phyloP scores from a whole-genome alignment of 805 yeast genomes.

The Yarrowia sp. region DNA sequence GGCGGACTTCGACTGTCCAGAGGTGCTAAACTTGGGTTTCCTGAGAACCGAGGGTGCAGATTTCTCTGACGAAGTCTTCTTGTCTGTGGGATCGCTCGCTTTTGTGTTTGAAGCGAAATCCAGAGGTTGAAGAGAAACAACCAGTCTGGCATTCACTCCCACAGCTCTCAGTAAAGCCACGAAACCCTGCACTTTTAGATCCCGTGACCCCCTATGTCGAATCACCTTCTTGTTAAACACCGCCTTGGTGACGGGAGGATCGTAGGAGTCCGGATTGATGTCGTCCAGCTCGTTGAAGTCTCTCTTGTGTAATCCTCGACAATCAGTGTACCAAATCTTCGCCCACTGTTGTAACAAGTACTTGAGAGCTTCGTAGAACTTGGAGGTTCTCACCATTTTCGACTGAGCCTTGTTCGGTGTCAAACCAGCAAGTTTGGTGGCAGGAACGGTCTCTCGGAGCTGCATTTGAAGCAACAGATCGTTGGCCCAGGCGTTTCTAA shows the following conservation, averaged over 20 bases:
- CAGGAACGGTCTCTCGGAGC: slow-evolving; percentile 59
- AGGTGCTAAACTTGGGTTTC: slow-evolving; percentile 14
- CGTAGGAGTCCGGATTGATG: slow-evolving; percentile 37
- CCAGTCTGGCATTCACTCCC: slow-evolving; percentile 73
- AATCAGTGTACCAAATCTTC: slow-evolving; percentile 58
- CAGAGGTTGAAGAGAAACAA: slow-evolving; percentile 88
- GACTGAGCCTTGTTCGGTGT: slow-evolving; percentile 57
- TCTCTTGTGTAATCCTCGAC: slow-evolving; percentile 53
- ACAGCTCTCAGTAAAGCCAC: slow-evolving; percentile 75
- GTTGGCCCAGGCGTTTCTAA: slow-evolving; percentile 79
- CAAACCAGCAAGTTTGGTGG: slow-evolving; percentile 56
- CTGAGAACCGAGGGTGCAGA: slow-evolving; percentile 3
- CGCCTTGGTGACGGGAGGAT: slow-evolving; percentile 37
- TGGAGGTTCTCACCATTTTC: slow-evolving; percentile 62
- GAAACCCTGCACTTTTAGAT: slow-evolving; percentile 86
- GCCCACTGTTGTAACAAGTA: slow-evolving; percentile 70
- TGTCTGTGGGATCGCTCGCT: not conserved
- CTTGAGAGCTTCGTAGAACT: slow-evolving; percentile 77
- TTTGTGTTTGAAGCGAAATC: slow-evolving; percentile 62
- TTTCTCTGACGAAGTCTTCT: not conserved
- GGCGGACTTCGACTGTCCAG: slow-evolving; percentile 26
- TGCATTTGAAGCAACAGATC: slow-evolving; percentile 53
- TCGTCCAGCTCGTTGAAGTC: slow-evolving; percentile 58
- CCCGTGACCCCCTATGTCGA: slow-evolving; percentile 70
- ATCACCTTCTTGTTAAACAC: slow-evolving; percentile 57